Evolutionary conservation across 345 rosid genomes (phyloP).

Genomic region (Pseudoturritis turrita): DNA sequence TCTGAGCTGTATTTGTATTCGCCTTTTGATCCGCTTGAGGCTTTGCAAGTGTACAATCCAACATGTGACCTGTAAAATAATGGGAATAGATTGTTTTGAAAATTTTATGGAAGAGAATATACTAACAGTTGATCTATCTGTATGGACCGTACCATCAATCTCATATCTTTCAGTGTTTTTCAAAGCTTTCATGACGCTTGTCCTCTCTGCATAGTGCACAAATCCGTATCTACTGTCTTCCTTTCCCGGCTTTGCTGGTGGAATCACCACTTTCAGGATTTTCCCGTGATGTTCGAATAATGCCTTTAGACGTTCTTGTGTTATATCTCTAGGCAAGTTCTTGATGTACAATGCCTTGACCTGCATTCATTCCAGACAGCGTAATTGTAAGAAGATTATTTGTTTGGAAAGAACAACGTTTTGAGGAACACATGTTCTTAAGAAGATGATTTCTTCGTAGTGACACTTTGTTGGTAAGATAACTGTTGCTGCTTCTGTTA

Average conservation of each 20-base stretch:
- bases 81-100: not conserved
- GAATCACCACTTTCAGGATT: constrained; percentile 74
- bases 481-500: not conserved
- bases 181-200: constrained; percentile 80
- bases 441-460: not conserved
- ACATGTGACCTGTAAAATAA: constrained; percentile 54
- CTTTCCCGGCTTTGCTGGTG: constrained; percentile 83
- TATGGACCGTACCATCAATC: constrained; percentile 57
- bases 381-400: not conserved
- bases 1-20: constrained; percentile 37
- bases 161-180: constrained; percentile 85
- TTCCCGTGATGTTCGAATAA: constrained; percentile 82
- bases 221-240: constrained; percentile 86
- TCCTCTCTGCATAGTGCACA: constrained; percentile 91
- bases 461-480: not conserved
- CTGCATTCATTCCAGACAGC: constrained; percentile 34
- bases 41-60: constrained; percentile 94
- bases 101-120: not conserved
- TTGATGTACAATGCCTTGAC: constrained; percentile 89
- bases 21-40: constrained; percentile 85
- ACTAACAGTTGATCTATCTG: too few species aligned
- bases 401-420: not conserved
- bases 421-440: not conserved
- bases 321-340: constrained; percentile 76
- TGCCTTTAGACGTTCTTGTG: constrained; percentile 65